Conservation (phyloP, 2,329 filamentous ascomycete genomes). For the Fonsecaea monophora region DNA sequence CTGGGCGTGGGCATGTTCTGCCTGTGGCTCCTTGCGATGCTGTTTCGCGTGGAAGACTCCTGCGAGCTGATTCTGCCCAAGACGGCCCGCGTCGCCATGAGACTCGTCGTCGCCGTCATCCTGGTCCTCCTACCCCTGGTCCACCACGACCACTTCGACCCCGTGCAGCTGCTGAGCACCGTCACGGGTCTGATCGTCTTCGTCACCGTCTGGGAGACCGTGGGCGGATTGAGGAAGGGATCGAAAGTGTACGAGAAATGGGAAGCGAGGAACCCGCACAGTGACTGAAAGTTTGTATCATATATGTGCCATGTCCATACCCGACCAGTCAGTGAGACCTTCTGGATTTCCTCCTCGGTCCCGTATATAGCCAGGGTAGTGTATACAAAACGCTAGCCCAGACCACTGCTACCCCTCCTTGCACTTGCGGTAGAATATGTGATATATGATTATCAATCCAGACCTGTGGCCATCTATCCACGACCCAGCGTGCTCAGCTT, state of each 20-base stretch:
- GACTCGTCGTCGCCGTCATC: conserved; percentile 24
- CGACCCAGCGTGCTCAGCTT: too few relatives aligned
- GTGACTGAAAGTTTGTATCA: not conserved
- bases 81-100: conserved; percentile 7
- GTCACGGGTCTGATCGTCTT: conserved; percentile 55
- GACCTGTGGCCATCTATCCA: too few relatives aligned
- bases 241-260: conserved; percentile 21
- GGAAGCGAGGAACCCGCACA: conserved; percentile 9
- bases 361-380: too few relatives aligned
- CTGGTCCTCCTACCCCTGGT: conserved; percentile 25
- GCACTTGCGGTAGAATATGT: too few relatives aligned
- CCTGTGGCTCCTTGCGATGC: conserved; percentile 40
- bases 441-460: too few relatives aligned
- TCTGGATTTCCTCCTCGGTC: too few relatives aligned
- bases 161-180: conserved; percentile 51
- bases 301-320: too few relatives aligned
- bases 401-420: too few relatives aligned
- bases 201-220: conserved; percentile 56
- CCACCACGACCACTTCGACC: conserved; percentile 36
- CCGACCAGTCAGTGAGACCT: too few relatives aligned
- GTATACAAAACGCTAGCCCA: too few relatives aligned
- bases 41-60: conserved; percentile 24
- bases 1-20: conserved; percentile 56
- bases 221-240: conserved; percentile 37
- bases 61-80: conserved; percentile 15